Conservation (phyloP, 331 rosid species). For the Phaseolus coccineus region DNA sequence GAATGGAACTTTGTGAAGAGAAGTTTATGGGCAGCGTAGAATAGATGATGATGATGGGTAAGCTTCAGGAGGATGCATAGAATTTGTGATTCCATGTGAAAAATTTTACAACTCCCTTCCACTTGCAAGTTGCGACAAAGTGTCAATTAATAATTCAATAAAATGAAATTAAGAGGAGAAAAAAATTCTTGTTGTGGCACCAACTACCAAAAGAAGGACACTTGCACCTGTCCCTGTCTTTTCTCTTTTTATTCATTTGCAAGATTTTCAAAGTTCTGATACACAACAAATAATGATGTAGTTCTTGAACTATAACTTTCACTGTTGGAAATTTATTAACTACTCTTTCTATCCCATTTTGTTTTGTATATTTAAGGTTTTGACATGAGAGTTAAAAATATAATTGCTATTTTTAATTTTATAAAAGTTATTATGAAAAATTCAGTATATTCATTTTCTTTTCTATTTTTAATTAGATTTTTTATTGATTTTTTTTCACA, state of each 20-base stretch:
- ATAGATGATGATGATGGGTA: conserved; percentile 32
- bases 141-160: conserved; percentile 47
- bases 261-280: neutral
- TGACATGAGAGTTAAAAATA: neutral
- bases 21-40: neutral
- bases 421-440: too few species aligned
- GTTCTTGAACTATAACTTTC: neutral
- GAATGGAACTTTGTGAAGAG: conserved; percentile 34
- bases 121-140: conserved; percentile 55
- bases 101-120: conserved; percentile 19
- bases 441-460: too few species aligned
- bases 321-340: neutral
- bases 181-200: conserved; percentile 24
- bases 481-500: too few species aligned
- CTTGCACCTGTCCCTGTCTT: conserved; percentile 38
- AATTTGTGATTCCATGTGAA: conserved; percentile 36
- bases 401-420: too few species aligned
- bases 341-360: too few species aligned
- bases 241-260: conserved; percentile 5
- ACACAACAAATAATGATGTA: neutral
- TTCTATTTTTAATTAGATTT: too few species aligned
- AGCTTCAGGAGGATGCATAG: conserved; percentile 31
- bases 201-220: conserved; percentile 41
- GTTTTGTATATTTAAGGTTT: neutral
- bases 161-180: neutral